Percentiles rank a stretch among this genome's conserved stretches.
phyloP scores from a whole-genome alignment of 2,329 filamentous ascomycete species.

The Coniella lustricola region DNA sequence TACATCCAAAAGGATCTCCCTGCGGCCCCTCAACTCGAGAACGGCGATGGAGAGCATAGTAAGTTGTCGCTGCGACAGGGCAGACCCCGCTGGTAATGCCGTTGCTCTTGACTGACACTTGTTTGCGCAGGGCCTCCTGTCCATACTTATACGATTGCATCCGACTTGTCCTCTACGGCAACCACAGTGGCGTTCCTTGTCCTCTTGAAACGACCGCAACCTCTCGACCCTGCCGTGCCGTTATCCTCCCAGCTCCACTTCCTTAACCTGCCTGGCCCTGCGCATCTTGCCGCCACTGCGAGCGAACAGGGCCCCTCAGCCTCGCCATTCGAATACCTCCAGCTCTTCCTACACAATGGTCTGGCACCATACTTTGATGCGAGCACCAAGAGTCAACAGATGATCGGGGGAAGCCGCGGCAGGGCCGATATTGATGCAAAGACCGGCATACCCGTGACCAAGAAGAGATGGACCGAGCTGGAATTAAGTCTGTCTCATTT shows the following conservation, averaged over 20 bases:
- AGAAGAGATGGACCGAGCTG: constrained; percentile 92
- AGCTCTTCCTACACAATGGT: constrained; percentile 85
- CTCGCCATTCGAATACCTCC: constrained; percentile 86
- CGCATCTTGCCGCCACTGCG: constrained; percentile 58
- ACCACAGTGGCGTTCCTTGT: constrained; percentile 82
- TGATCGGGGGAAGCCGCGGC: constrained; percentile 57
- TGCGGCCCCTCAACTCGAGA: constrained; percentile 43
- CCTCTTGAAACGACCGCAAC: constrained; percentile 80
- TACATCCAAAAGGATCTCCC: constrained; percentile 83
- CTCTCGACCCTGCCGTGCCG: constrained; percentile 76
- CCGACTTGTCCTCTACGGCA: constrained; percentile 71
- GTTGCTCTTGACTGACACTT: neutral
- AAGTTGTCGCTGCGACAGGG: constrained; percentile 22
- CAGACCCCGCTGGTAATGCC: neutral
- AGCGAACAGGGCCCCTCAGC: constrained; percentile 64
- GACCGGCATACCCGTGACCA: constrained; percentile 92
- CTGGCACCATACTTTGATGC: constrained; percentile 96
- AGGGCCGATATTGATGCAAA: constrained; percentile 83
- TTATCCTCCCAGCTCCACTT: constrained; percentile 87
- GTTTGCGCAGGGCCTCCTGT: constrained; percentile 32
- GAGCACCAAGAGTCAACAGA: constrained; percentile 76
- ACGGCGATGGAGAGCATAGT: constrained; percentile 41
- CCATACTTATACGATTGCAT: constrained; percentile 73
- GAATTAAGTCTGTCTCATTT: constrained; percentile 85
- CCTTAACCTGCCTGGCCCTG: constrained; percentile 81